Base-by-base conservation (phyloP, 2,329 filamentous ascomycete genomes). In the Aspergillus fijiensis region DNA sequence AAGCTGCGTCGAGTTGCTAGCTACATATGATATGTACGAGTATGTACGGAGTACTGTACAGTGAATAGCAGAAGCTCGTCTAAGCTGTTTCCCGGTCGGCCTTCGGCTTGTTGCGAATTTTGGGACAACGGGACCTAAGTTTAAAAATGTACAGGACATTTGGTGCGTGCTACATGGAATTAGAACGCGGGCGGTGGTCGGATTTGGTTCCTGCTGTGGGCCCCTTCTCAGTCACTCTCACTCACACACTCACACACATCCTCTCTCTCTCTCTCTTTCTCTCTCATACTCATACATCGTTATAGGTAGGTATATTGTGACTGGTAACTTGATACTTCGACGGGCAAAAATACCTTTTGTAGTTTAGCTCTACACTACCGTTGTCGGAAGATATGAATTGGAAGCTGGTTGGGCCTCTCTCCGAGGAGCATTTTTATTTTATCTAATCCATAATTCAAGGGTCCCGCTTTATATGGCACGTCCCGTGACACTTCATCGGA, bases 301-400 rank as follows among this genome's bases (percentile, higher is more conserved):
- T 2, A 29, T 9, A 29, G 27, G 39, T 9, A 29, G 27, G 39
- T 19, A 16, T 45, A 7, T 19, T 1, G 9, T 12, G 14, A 16
- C 14, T 39, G 53, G 58, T 47, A 53, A 33, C 27, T 33, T 21
- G 19, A 4, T 35, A 33, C 21, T 39, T 19, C 39, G 6, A 9
- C 57, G 61, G 61, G 59, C 61, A 62, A 60, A 29, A 27, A 57
- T 54, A 14, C 52, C 52, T 27, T 23, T 61, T 51, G 27, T 50
- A 53, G 53, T 35, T 47, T 47, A 54, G 56, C 27, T 47, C 42
- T 35, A 16, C 33, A 35, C 33, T 16, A 35, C 33, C 5, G 14
- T 5, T 35, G 33, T 35, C 5, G 12, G 2, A 5, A 35, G 12
- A 35, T 16, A 16, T 35, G 33, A 35, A 16, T 35, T 10, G 33